Evolutionary conservation across 352 stramenopile species (phyloP).

Genomic region (Pilasporangium apinafurcum): DNA sequence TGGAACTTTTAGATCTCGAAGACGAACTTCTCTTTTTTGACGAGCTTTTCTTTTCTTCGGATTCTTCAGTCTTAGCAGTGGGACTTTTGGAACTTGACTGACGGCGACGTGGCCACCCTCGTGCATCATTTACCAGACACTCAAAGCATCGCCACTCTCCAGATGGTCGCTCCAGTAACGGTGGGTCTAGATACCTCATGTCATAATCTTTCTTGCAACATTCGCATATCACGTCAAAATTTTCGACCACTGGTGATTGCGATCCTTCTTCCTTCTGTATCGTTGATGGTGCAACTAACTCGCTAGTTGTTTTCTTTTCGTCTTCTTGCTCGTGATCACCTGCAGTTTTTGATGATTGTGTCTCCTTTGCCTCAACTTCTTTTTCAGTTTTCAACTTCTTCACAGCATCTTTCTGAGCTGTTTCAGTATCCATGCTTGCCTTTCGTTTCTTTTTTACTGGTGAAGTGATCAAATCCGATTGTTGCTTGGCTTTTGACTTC

Average conservation of each 20-base stretch:
- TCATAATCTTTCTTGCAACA: conserved; percentile 79
- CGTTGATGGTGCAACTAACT: no score
- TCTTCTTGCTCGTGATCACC: background rate
- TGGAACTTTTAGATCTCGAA: conserved; percentile 36
- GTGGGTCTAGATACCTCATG: conserved; percentile 79
- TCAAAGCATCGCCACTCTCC: conserved; percentile 86
- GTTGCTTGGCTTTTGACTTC: conserved; percentile 2
- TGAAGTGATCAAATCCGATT: no score
- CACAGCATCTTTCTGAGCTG: background rate
- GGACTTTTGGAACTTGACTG: conserved; percentile 19
- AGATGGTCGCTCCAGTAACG: conserved; percentile 57
- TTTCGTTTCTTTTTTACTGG: conserved; percentile 11
- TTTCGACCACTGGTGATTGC: conserved; percentile 15
- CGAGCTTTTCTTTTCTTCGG: conserved; percentile 11
- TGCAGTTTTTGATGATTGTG: conserved; percentile 1
- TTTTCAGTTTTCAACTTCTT: conserved; percentile 1
- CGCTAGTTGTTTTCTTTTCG: background rate
- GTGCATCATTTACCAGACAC: conserved; percentile 82
- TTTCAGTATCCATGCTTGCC: background rate
- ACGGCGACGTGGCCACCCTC: conserved; percentile 65
- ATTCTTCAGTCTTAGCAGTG: conserved; percentile 8
- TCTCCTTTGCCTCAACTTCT: background rate
- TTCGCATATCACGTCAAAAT: conserved; percentile 75
- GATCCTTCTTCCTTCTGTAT: no score
- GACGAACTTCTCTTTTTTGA: conserved; percentile 28